These are phyloP conservation scores for Platanus orientalis DNA, from an alignment of 164 flowering plant species.

Conservation along the genomic window DNA sequence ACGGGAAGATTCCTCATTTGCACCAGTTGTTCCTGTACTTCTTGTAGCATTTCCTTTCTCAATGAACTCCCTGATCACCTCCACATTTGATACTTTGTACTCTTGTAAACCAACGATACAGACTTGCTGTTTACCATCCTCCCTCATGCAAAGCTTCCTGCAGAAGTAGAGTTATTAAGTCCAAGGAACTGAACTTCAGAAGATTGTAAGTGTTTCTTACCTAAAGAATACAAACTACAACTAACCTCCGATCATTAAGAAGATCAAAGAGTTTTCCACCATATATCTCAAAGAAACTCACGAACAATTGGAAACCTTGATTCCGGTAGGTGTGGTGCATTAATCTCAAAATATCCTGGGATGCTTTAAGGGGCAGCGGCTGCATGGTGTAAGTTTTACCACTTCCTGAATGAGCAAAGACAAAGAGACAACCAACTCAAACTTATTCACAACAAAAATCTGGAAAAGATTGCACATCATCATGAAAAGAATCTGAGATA, in stretches of 20 bases:
- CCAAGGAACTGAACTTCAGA: conserved; percentile 5
- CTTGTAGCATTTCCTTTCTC: conserved; percentile 86
- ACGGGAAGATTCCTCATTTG: conserved; percentile 96
- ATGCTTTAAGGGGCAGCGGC: conserved; percentile 85
- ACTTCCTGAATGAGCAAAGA: conserved; percentile 75
- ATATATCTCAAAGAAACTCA: conserved; percentile 96
- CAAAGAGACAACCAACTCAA: conserved; percentile 7
- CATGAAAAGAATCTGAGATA: too few species aligned
- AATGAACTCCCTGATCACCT: conserved; percentile 66
- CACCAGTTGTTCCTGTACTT: conserved; percentile 97
- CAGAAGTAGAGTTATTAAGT: conserved; percentile 3
- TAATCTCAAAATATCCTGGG: conserved; percentile 68
- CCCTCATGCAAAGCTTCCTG: conserved; percentile 93
- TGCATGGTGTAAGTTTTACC: conserved; percentile 96
- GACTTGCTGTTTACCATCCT: conserved; percentile 94
- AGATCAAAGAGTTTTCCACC: conserved; percentile 93
- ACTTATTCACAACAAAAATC: too few species aligned
- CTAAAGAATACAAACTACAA: neutral
- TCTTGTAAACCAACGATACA: conserved; percentile 96
- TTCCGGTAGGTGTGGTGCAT: conserved; percentile 68
- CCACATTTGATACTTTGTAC: conserved; percentile 67
- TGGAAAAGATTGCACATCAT: too few species aligned
- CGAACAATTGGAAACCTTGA: conserved; percentile 80
- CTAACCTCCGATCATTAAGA: conserved; percentile 86
- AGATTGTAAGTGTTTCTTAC: neutral